Percentiles rank a stretch among this genome's conserved stretches.
These are phyloP conservation scores for Teunomyces panamensis DNA, from an alignment of 805 yeast species.

Conservation along the genomic window DNA sequence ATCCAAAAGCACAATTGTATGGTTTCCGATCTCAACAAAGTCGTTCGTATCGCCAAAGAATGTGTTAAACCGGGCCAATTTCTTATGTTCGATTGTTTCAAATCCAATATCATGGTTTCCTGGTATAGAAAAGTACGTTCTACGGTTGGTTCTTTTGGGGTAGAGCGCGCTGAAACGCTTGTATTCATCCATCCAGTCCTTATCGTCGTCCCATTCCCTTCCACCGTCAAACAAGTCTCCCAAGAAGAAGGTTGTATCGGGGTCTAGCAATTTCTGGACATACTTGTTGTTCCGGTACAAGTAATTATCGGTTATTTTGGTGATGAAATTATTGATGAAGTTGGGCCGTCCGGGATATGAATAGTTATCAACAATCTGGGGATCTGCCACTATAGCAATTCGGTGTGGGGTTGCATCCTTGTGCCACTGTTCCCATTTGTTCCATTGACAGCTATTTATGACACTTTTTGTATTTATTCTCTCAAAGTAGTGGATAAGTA, in stretches of 20 bases:
- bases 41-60: conserved; percentile 73
- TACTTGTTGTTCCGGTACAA: conserved; percentile 70
- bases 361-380: conserved; percentile 85
- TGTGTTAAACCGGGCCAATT: conserved; percentile 60
- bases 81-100: conserved; percentile 62
- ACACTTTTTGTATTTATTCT: conserved; percentile 24
- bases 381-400: conserved; percentile 77
- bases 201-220: conserved; percentile 70
- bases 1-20: conserved; percentile 72
- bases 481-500: conserved; percentile 30
- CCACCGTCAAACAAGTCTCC: conserved; percentile 98
- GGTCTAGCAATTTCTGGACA: conserved; percentile 57
- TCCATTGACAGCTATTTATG: conserved; percentile 49
- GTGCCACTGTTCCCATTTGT: conserved; percentile 60
- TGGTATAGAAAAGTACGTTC: conserved; percentile 48
- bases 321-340: conserved; percentile 51
- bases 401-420: conserved; percentile 39
- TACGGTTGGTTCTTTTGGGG: conserved; percentile 47
- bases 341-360: conserved; percentile 76
- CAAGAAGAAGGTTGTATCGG: conserved; percentile 73
- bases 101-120: conserved; percentile 98
- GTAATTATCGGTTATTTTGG: conserved; percentile 69
- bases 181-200: conserved; percentile 65
- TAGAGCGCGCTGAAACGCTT: conserved; percentile 57
- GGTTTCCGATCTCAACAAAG: conserved; percentile 58